Conservation (phyloP, 257 asterid genomes). For the Solanum tarapatanum region DNA sequence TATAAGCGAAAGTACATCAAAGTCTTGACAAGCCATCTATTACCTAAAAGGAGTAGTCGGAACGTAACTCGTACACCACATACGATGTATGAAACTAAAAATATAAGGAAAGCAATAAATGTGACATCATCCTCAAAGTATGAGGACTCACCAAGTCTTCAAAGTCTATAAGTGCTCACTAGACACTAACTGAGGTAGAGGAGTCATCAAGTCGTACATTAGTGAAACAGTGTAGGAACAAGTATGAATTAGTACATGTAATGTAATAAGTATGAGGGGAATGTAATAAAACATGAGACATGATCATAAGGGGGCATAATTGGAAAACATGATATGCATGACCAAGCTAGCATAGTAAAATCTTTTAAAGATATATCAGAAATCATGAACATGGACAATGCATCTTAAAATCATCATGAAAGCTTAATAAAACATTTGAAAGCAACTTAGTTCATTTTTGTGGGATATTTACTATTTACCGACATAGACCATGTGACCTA, state of each 20-base stretch:
- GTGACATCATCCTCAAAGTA: neutral
- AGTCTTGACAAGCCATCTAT: neutral
- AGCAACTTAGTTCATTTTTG: too few species aligned
- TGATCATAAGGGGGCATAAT: neutral
- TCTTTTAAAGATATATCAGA: too few species aligned
- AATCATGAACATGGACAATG: too few species aligned
- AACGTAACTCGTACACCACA: neutral
- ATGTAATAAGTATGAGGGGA: neutral
- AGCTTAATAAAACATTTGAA: too few species aligned
- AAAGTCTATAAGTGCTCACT: neutral
- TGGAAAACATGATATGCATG: neutral
- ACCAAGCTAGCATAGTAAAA: neutral
- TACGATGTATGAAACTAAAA: neutral
- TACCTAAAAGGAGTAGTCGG: neutral
- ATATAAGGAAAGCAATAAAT: neutral
- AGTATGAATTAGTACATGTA: neutral
- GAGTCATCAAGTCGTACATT: neutral
- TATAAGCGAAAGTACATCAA: neutral
- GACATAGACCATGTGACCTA: too few species aligned
- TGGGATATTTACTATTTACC: too few species aligned
- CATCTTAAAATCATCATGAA: too few species aligned
- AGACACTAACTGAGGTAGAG: neutral
- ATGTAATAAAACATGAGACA: neutral
- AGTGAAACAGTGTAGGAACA: neutral
- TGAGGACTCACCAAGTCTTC: neutral